phyloP scores from a whole-genome alignment of 2,329 filamentous ascomycete species.

The Ascochyta fabae region DNA sequence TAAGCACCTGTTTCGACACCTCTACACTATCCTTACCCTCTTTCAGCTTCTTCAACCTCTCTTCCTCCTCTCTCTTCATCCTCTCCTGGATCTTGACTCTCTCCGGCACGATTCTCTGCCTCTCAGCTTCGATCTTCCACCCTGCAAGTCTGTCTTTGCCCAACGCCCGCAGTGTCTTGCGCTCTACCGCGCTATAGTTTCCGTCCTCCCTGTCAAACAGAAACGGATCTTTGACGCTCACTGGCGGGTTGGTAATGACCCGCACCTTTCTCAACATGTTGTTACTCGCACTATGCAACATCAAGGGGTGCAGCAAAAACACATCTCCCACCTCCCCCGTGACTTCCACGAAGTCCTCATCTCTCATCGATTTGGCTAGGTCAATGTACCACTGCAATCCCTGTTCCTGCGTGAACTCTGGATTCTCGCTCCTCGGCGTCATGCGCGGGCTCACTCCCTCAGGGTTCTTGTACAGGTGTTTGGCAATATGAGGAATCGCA shows the following conservation, averaged over 20 bases:
- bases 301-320: constrained; percentile 65
- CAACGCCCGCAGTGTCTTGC: constrained; percentile 59
- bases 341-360: constrained; percentile 60
- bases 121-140: constrained; percentile 60
- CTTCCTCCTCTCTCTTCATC: constrained; percentile 58
- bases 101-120: constrained; percentile 60
- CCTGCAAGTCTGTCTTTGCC: constrained; percentile 56
- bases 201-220: constrained; percentile 58
- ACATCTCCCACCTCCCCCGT: constrained; percentile 63
- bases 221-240: constrained; percentile 61
- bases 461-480: constrained; percentile 65
- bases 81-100: constrained; percentile 56
- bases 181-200: constrained; percentile 63
- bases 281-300: constrained; percentile 63
- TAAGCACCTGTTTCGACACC: constrained; percentile 19
- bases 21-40: constrained; percentile 21
- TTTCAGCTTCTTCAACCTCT: constrained; percentile 51
- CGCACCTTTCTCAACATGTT: constrained; percentile 57
- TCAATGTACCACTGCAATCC: constrained; percentile 56
- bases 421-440: constrained; percentile 60
- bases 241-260: constrained; percentile 64
- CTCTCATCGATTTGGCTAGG: constrained; percentile 43
- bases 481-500: constrained; percentile 64
- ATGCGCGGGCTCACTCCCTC: constrained; percentile 71
- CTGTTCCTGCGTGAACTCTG: constrained; percentile 52